Base-by-base conservation (phyloP, 805 yeast species). In the Metschnikowia borealis region DNA sequence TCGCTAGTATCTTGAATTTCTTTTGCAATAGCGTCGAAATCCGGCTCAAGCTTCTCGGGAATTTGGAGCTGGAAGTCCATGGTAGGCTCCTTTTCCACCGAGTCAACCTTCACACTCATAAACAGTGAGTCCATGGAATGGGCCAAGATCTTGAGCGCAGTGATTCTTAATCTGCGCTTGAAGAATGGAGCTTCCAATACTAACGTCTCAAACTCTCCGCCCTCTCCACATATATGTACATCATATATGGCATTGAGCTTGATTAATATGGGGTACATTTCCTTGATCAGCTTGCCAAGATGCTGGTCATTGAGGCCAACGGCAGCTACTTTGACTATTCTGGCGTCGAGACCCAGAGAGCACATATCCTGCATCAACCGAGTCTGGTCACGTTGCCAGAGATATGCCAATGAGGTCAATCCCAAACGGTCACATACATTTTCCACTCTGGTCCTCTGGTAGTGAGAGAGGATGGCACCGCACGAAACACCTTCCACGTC, bases 141-240 rank as follows among this genome's bases (percentile, higher is more conserved):
- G 17, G 74, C 64, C 1, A 80, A 67, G 1, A 78, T 64, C 29
- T 71, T 61, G 14, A 63, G 63, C 1, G 74, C 69, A 1, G 58
- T 64, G 15, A 86, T 66, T 7, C 67, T 69, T 40, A 85, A 64
- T 47, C 64, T 69, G 42, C 78, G 71, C 32, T 69, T 70, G 69
- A 92, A 94, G 53, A 89, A 84, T 0, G 96, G 96, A 1, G 95
- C 89, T 66, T 94, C 97, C 29, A 94, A 72, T 2, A 92, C 98
- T 57, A 92, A 71, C 0, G 97, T 85, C 65, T 94, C 99, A 66
- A 89, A 94, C 66, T 94, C 99, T 1, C 99, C 99, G 33, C 99
- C 99, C 72, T 94, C 99, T 13, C 99, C 99, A 70, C 99, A 94
- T 0, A 94, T 83, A 65, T 92, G 97, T 13, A 91, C 87, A 2